These are phyloP conservation scores for Brassica hybrid DNA, from an alignment of 441 rosid genomes.

Conservation along the genomic window DNA sequence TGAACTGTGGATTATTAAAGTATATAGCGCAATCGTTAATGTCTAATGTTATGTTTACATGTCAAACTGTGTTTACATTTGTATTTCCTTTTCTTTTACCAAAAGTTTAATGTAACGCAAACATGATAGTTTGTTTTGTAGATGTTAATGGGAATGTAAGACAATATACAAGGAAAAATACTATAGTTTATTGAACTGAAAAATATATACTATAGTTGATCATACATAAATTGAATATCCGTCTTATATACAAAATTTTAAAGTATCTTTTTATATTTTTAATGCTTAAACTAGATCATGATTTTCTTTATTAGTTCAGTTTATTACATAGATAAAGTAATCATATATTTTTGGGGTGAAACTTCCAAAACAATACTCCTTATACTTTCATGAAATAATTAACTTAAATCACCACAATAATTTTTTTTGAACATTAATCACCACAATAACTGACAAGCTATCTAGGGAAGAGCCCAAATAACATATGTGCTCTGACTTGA, in stretches of 20 bases:
- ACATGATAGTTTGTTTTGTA: background rate
- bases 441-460: background rate
- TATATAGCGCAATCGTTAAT: background rate
- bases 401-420: no score
- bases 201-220: background rate
- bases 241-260: background rate
- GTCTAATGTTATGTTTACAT: background rate
- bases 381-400: constrained; percentile 1
- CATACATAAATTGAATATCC: background rate
- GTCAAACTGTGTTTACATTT: background rate
- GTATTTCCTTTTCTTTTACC: background rate
- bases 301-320: background rate
- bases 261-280: background rate
- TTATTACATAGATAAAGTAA: background rate
- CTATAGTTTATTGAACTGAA: background rate
- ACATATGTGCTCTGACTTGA: background rate
- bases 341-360: background rate
- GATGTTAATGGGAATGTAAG: background rate
- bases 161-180: background rate
- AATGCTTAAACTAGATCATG: background rate
- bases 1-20: no score
- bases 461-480: background rate
- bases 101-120: background rate
- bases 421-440: no score
- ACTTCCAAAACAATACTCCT: background rate